Base-by-base conservation (phyloP, 371 early-diverging fungal species). In the Circinella umbellata region DNA sequence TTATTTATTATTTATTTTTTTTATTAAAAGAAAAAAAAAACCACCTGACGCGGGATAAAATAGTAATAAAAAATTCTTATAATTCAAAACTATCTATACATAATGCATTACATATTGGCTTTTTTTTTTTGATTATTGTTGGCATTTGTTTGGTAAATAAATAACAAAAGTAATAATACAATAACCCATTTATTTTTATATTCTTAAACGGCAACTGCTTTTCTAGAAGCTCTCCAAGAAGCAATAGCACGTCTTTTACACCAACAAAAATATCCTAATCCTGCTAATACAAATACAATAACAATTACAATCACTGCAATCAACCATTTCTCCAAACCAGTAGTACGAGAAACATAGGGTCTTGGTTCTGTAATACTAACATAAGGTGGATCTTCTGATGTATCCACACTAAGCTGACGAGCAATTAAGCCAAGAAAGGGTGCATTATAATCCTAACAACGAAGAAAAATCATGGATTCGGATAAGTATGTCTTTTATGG, bases 391-490 rank as follows among this genome's bases (percentile, higher is more conserved):
- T 86, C 86, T 13, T 49, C 51, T 3, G 59, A 36, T 4, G 78
- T 70, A 9, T 79, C 66, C 15, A 74, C 71, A 66, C 80, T 78
- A n/a, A 89, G 77, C 65, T 88, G 87, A 69, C 87, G 84, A 9
- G 90, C 90, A 54, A 90, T 70, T 48, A 90, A 61, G 3, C 85
- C 86, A 37, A 85, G 86, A 67, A 89, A 87, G 0, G 89, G 89
- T 7, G 90, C 88, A 72, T 90, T 90, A 71, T 90, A 90, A 69
- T 90, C 90, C 51, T 51, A 51, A 51, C 4, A 9, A 15, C 0
- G 15, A 15, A 47, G 11, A 47, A 1, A 47, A 15, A 47, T 1
- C 11, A 9, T 11, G 11, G 47, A 51, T 51, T 51, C 51, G 42
- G 42, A 11, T 42, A 42, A 42, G 42, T 9, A 42, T 9, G 42